Conservation (phyloP, 768 basidiomycete genomes). For the Termitomyces sp. region DNA sequence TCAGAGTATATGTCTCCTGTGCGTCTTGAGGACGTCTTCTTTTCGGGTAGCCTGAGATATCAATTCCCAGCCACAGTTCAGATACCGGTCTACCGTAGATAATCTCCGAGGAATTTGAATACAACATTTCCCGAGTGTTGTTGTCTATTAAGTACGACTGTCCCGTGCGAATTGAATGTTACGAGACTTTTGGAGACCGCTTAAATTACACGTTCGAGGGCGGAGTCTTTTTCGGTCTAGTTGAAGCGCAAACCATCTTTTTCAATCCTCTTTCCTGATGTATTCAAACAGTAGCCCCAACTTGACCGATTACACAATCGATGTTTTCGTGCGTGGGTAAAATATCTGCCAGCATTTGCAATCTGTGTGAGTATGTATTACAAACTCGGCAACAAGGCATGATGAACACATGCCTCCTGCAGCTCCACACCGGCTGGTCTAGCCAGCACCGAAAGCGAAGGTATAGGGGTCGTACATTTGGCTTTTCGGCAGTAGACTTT, state of each 20-base stretch:
- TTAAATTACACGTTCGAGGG: neutral
- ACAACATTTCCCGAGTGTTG: neutral
- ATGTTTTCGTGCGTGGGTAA: neutral
- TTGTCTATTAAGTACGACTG: neutral
- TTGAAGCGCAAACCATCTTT: neutral
- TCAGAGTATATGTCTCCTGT: neutral
- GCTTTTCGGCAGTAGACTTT: neutral
- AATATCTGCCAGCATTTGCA: neutral
- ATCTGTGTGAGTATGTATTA: neutral
- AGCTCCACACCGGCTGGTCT: neutral
- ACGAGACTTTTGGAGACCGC: neutral
- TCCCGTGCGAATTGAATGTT: neutral
- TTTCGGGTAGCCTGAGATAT: neutral
- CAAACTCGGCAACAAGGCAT: neutral
- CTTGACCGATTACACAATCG: neutral
- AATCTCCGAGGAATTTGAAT: neutral
- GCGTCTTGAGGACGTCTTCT: neutral
- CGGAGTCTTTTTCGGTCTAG: neutral
- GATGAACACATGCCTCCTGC: neutral
- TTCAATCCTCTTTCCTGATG: neutral
- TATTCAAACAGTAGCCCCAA: neutral
- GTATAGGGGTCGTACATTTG: neutral
- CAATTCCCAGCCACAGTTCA: neutral
- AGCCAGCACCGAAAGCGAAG: neutral
- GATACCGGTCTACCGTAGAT: neutral